Evolutionary conservation across 176 grass and related monocot genomes (phyloP), one percentile per base, ranked within the genome.

Genomic region (Aegilops bicornis): DNA sequence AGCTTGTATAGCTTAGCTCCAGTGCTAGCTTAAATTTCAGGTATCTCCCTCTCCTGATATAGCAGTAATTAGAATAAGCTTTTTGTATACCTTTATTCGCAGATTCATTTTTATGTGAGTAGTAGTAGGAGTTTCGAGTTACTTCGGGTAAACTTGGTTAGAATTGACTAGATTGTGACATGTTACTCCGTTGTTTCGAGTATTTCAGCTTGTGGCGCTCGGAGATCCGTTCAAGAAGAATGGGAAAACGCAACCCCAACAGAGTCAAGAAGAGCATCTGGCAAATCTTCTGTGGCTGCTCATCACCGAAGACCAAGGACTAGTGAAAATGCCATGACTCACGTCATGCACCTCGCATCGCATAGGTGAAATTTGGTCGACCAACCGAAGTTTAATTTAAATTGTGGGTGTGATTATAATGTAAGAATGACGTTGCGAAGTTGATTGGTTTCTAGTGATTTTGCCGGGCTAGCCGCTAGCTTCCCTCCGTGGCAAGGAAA

Each of bases 251-350:
- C 3, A 82, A 78, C 13, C 89, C 73, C 29, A 87, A 87, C 89
- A 74, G 27, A 3, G 84, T 90, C 79, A 87, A 90, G 89, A 90
- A 29, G 80, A 90, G 89, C 84, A 90, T 90, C 64, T 90, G 84
- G 89, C 22, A 83, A 56, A 0, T 79, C 40, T 73, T 90, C 6
- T 90, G 88, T 24, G 79, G 79, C 24, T 90, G 89, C 5, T 56
- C 40, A 15, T 52, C 54, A 20, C 88, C 88, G 27, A n/a, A 72
- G 79, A 82, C 88, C 17, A 83, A 0, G 0, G 66, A 73, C 17
- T 90, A 43, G 69, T 67, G 31, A 1, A 33, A 43, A 45, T 62
- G 54, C 32, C 19, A 50, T 33, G 11, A 40, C 61, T 60, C 15
- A 13, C 10, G 37, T 73, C 37, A 45, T 45, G 70, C 22, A n/a